phyloP scores from a whole-genome alignment of 208 protist species.

The Leishmania tropica region DNA sequence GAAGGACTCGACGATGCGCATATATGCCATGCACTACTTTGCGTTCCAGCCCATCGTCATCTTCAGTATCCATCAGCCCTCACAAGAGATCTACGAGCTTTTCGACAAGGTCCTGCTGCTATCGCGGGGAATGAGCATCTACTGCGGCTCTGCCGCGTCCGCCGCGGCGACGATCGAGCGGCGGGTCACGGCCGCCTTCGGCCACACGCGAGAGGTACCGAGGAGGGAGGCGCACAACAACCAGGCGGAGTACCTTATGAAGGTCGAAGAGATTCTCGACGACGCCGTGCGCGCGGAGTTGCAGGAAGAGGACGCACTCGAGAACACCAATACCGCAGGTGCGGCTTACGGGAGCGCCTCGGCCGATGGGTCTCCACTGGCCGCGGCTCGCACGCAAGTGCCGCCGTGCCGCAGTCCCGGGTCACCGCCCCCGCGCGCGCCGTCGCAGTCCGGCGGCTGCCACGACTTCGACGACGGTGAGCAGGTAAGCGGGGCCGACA shows the following conservation, averaged over 20 bases:
- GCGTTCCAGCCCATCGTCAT: conserved; percentile 89
- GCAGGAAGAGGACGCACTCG: conserved; percentile 36
- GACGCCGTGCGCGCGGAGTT: conserved; percentile 69
- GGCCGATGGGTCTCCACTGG: not conserved
- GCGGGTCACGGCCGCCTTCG: conserved; percentile 56
- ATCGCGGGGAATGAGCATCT: conserved; percentile 81
- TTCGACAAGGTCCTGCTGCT: conserved; percentile 92
- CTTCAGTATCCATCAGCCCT: conserved; percentile 94
- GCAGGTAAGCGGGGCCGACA: conserved; percentile 25
- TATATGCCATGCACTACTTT: conserved; percentile 86
- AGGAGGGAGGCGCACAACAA: conserved; percentile 54
- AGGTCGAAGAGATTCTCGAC: conserved; percentile 82
- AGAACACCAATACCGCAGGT: not conserved
- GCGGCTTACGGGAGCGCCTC: too few species aligned
- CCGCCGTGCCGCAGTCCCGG: conserved; percentile 27
- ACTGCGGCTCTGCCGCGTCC: conserved; percentile 74
- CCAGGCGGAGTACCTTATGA: conserved; percentile 88
- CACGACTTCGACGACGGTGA: not conserved
- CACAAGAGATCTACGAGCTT: conserved; percentile 83
- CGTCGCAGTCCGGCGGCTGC: conserved; percentile 5
- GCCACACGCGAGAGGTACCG: conserved; percentile 44
- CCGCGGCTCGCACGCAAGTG: conserved; percentile 12
- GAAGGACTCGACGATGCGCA: conserved; percentile 80
- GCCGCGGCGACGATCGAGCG: conserved; percentile 64
- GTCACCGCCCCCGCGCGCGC: conserved; percentile 10